Evolutionary conservation across 148 eudicot species (phyloP).

Genomic region (Pouteria glomerata): DNA sequence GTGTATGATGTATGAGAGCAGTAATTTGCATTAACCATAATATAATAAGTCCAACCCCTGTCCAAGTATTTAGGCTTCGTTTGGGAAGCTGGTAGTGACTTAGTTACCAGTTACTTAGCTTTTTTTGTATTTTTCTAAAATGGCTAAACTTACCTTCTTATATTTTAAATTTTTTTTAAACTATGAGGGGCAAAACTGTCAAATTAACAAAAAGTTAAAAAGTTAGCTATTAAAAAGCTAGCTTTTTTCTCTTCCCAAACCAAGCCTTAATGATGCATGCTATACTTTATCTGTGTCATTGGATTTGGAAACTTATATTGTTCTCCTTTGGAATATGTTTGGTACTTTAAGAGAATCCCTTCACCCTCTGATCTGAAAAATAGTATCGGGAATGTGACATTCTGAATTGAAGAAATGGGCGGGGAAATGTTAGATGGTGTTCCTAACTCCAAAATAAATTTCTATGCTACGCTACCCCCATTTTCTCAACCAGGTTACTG

Average conservation of each 20-base stretch:
- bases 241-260: too few relatives aligned
- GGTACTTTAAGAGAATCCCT: neutral
- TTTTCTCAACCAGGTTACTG: neutral
- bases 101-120: too few relatives aligned
- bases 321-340: too few relatives aligned
- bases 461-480: neutral
- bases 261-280: neutral
- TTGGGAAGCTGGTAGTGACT: too few relatives aligned
- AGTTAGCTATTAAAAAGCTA: too few relatives aligned
- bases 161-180: too few relatives aligned
- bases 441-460: neutral
- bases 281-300: neutral
- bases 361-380: neutral
- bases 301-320: neutral
- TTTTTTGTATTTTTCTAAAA: too few relatives aligned
- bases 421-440: neutral
- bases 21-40: neutral
- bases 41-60: neutral
- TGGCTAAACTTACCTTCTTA: too few relatives aligned
- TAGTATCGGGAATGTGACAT: neutral
- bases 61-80: too few relatives aligned
- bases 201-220: too few relatives aligned
- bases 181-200: too few relatives aligned
- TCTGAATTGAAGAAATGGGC: neutral
- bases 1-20: slow-evolving; percentile 1